Evolutionary conservation across 306 rosid species (phyloP), one percentile per base, ranked within the genome.

Genomic region (Cicer chorassanicum): DNA sequence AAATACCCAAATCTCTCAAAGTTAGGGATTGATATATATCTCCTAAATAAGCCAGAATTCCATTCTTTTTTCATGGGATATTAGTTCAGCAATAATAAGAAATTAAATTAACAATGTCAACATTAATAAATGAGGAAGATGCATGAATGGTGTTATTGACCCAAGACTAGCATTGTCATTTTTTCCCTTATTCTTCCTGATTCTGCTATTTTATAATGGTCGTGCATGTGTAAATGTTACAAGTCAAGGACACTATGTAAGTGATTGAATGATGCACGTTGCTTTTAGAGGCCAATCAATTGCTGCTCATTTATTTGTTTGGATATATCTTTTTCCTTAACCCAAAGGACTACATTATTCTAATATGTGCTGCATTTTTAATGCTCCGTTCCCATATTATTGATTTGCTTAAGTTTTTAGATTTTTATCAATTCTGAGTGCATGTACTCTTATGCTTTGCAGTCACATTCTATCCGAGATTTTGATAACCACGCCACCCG

Each of bases 401-500:
- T 59, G 48, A 68, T 73, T 63, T 65, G 46, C 18, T 45, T 4
- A 34, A 49, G 44, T 61, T 75, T 45, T 43, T 49, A 51, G 24
- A 42, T 55, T 74, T 50, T 49, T 65, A 68, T 40, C 57, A 54
- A 53, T 73, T 16, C 53, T 64, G 40, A 60, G 75, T 71, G 42
- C 80, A 74, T 43, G 68, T 59, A 44, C 68, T 76, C 50, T 73
- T 87, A 50, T 65, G 54, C 67, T 82, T 80, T 75, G 61, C 80
- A 61, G 99, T 94, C 99, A 43, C 90, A 87, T 64, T 78, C 97
- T 4, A 82, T 94, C 80, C 87, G 97, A 75, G 99, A 94, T 87
- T 94, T 92, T 68, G 99, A 94, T 81, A 34, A 89, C 66, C 89
- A 94, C 72, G 94, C 93, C 40, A 94, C 99, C 71, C 87, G 97